phyloP scores from a whole-genome alignment of 139 green algal genomes.

The Microglena sp. region DNA sequence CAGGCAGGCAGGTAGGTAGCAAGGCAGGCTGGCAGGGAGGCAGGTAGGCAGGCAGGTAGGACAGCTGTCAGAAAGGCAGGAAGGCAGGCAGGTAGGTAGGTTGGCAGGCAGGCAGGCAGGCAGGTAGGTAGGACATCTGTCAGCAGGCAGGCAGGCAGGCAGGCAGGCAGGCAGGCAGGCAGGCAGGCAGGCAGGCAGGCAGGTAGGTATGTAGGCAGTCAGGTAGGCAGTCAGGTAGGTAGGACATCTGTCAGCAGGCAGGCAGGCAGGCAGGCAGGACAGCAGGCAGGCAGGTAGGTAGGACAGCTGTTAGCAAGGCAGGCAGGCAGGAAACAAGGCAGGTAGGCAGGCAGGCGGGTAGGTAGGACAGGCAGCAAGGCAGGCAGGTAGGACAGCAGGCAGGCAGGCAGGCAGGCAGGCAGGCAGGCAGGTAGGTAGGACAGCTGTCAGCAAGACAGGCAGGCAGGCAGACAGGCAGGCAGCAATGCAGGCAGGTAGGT shows the following conservation, averaged over 20 bases:
- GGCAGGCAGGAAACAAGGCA: conserved; percentile 1
- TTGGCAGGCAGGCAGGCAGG: neutral
- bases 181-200: neutral
- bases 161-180: conserved; percentile 7
- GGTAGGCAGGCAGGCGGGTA: neutral
- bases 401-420: conserved; percentile 4
- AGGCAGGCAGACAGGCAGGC: too few species aligned
- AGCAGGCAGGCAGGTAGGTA: neutral
- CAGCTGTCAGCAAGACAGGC: too few species aligned
- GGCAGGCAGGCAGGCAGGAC: neutral
- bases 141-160: neutral
- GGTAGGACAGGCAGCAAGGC: conserved; percentile 3
- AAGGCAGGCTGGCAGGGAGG: neutral
- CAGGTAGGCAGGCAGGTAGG: neutral
- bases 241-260: neutral
- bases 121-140: neutral
- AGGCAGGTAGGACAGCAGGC: neutral
- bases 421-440: too few species aligned
- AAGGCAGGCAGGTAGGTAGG: neutral
- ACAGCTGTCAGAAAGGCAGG: neutral
- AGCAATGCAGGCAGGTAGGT: too few species aligned
- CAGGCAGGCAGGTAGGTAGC: neutral
- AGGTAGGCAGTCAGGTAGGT: neutral
- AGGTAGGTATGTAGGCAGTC: conserved; percentile 1
- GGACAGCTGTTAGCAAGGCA: neutral